phyloP scores from a whole-genome alignment of 2,329 filamentous ascomycete genomes.

The Achaetomium macrosporum region DNA sequence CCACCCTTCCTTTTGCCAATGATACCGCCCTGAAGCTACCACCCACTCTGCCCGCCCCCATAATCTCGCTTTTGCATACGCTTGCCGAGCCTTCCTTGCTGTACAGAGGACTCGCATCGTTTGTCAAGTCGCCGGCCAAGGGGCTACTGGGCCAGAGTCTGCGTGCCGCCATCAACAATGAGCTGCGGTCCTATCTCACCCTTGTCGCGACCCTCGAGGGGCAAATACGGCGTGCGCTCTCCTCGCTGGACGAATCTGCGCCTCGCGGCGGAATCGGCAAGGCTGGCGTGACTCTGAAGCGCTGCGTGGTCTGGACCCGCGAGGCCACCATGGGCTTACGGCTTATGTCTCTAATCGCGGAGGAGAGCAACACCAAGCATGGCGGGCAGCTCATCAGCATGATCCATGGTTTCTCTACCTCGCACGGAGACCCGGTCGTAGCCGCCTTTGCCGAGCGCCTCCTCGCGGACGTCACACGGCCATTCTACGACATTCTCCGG shows the following conservation, averaged over 20 bases:
- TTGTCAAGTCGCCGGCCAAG: slow-evolving; percentile 73
- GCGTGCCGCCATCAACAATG: slow-evolving; percentile 74
- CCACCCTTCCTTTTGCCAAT: slow-evolving; percentile 70
- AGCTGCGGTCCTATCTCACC: slow-evolving; percentile 83
- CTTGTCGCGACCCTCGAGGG: slow-evolving; percentile 88
- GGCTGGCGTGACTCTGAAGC: slow-evolving; percentile 85
- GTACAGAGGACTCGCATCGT: slow-evolving; percentile 73
- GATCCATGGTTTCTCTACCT: slow-evolving; percentile 88
- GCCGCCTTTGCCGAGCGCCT: slow-evolving; percentile 87
- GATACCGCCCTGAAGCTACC: slow-evolving; percentile 70
- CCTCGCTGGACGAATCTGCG: slow-evolving; percentile 62
- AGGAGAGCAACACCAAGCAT: slow-evolving; percentile 75
- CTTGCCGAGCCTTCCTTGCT: slow-evolving; percentile 91
- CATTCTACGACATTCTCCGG: slow-evolving; percentile 93
- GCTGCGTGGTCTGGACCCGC: slow-evolving; percentile 94
- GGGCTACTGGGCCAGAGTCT: slow-evolving; percentile 90
- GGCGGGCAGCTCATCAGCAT: slow-evolving; percentile 90
- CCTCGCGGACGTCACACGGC: slow-evolving; percentile 77
- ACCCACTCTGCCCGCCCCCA: slow-evolving; percentile 69
- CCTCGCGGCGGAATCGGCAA: slow-evolving; percentile 70
- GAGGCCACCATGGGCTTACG: slow-evolving; percentile 94
- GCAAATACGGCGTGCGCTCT: slow-evolving; percentile 79
- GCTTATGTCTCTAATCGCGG: slow-evolving; percentile 88
- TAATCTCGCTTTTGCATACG: slow-evolving; percentile 81
- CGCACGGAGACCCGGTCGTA: slow-evolving; percentile 92